phyloP scores from a whole-genome alignment of 2,329 filamentous ascomycete genomes.

The Lasiodiplodia sp. region DNA sequence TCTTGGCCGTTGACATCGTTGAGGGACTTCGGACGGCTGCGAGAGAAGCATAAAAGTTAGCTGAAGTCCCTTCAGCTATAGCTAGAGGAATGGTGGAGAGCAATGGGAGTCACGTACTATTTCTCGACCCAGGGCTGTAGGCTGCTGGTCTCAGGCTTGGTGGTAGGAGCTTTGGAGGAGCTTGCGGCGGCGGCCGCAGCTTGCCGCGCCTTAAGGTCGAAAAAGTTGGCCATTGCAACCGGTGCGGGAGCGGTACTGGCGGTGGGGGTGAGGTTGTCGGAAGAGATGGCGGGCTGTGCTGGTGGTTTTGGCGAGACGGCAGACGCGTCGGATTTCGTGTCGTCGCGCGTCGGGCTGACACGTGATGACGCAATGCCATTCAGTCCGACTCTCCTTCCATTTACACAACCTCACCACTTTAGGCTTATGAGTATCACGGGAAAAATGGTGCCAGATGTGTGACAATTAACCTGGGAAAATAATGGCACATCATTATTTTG shows the following conservation, averaged over 20 bases:
- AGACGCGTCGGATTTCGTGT: conserved; percentile 19
- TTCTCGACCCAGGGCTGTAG: conserved; percentile 98
- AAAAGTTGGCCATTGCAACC: conserved; percentile 81
- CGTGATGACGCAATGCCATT: conserved; percentile 23
- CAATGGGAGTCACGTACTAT: conserved; percentile 68
- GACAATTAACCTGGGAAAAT: no score
- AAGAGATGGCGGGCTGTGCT: neutral
- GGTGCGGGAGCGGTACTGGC: neutral
- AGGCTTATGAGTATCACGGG: no score
- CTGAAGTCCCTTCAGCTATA: no score
- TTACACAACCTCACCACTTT: no score
- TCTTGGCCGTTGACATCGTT: conserved; percentile 97
- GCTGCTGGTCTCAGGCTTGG: conserved; percentile 68
- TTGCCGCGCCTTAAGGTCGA: conserved; percentile 88
- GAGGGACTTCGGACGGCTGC: conserved; percentile 88
- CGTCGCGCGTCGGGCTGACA: conserved; percentile 18
- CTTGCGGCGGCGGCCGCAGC: conserved; percentile 75
- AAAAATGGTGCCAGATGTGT: no score
- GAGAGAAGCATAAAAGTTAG: conserved; percentile 7
- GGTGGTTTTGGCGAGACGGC: conserved; percentile 15
- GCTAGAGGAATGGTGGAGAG: neutral
- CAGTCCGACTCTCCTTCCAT: neutral
- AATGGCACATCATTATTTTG: no score
- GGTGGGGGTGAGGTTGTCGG: neutral
- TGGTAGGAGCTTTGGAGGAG: conserved; percentile 69